Evolutionary conservation across 176 grass and related monocot species (phyloP).

Genomic region (Sorghum bicolor): Sorghum_bicolor_NCBIv3 NC_012871.2:70880001-70880500

Average conservation of each 20-base stretch:
- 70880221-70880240: slow-evolving; percentile 38
- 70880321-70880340: not conserved
- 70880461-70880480: slow-evolving; percentile 71
- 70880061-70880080: not conserved
- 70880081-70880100: not conserved
- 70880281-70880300: not conserved
- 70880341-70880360: not conserved
- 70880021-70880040: slow-evolving; percentile 17
- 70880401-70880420: not conserved
- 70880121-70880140: slow-evolving; percentile 36
- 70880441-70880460: not conserved
- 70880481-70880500: slow-evolving; percentile 65
- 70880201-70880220: slow-evolving; percentile 10
- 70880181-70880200: slow-evolving; percentile 1
- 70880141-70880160: slow-evolving; percentile 30
- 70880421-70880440: not conserved
- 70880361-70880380: too few relatives aligned
- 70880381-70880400: not conserved
- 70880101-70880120: slow-evolving; percentile 31
- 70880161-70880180: not conserved
- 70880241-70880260: slow-evolving; percentile 32
- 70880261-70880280: not conserved
- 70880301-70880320: not conserved
- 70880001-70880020: not conserved
- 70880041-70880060: not conserved